Conservation (phyloP, 768 basidiomycete genomes). For the Mycena maculata region DNA sequence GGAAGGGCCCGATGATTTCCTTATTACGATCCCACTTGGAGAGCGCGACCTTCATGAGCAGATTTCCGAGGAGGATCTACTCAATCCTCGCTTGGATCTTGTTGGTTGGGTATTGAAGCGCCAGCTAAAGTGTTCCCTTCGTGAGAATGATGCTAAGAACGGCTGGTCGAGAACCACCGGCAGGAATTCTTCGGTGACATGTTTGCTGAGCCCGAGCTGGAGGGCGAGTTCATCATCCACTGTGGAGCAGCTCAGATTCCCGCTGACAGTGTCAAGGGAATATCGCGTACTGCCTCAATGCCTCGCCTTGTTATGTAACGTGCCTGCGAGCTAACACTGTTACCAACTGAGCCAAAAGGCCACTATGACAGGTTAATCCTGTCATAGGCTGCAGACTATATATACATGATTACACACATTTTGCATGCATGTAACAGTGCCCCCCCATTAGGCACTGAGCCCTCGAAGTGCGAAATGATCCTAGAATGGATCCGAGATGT, state of each 20-base stretch:
- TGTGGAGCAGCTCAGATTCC: not conserved
- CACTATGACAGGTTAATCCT: no score
- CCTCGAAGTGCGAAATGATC: no score
- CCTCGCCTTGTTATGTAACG: no score
- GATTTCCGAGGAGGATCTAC: not conserved
- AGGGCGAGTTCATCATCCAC: constrained; percentile 1
- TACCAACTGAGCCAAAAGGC: no score
- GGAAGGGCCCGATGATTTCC: not conserved
- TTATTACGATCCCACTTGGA: not conserved
- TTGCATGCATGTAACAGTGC: no score
- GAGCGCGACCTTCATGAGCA: not conserved
- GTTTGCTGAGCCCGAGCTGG: not conserved
- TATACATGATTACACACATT: no score
- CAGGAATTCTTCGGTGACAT: not conserved
- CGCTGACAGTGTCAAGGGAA: not conserved
- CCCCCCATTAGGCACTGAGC: no score
- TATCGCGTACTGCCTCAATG: not conserved
- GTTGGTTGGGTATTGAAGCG: not conserved
- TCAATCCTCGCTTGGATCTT: not conserved
- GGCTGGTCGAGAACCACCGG: not conserved
- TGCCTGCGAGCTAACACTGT: no score
- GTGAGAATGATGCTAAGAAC: not conserved
- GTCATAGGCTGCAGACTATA: no score
- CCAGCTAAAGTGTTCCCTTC: not conserved
- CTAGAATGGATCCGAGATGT: no score